Conservation (phyloP, 2,329 filamentous ascomycete species). For the Didymellaceae sp. region DNA sequence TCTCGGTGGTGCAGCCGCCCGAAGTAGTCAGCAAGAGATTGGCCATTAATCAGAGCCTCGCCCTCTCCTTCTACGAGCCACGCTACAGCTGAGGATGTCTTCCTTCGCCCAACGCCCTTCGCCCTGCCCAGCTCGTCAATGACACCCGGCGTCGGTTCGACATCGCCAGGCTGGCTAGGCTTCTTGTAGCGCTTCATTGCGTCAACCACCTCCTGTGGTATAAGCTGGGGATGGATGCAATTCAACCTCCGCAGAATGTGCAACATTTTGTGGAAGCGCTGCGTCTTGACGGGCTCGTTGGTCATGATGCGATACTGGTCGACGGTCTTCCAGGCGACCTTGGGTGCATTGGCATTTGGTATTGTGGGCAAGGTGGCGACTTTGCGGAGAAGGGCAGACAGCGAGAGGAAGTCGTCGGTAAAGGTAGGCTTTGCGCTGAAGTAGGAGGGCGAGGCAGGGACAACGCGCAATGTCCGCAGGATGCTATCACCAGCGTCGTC, state of each 20-base stretch:
- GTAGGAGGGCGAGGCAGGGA: constrained; percentile 90
- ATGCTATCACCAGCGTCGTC: constrained; percentile 19
- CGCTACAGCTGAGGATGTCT: constrained; percentile 83
- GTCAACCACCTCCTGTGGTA: constrained; percentile 71
- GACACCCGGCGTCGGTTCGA: constrained; percentile 65
- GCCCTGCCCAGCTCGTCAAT: constrained; percentile 82
- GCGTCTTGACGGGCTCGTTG: constrained; percentile 58
- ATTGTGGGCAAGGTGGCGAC: constrained; percentile 76
- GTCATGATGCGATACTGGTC: constrained; percentile 70
- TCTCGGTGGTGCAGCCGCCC: constrained; percentile 91
- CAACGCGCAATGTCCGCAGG: constrained; percentile 64
- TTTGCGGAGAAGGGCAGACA: constrained; percentile 74
- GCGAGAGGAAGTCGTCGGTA: constrained; percentile 79
- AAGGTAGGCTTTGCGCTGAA: constrained; percentile 87
- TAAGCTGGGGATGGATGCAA: constrained; percentile 79
- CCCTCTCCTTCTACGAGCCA: constrained; percentile 93
- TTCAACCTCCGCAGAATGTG: constrained; percentile 80
- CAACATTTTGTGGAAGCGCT: constrained; percentile 80
- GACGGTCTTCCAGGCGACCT: constrained; percentile 80
- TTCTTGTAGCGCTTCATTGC: constrained; percentile 75
- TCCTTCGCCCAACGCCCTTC: constrained; percentile 82
- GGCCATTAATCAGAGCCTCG: constrained; percentile 88
- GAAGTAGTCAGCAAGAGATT: constrained; percentile 81
- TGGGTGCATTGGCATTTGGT: constrained; percentile 68
- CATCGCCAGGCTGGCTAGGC: constrained; percentile 73